Conservation (phyloP, 768 basidiomycete species). For the Xanthoconium stramineum region DNA sequence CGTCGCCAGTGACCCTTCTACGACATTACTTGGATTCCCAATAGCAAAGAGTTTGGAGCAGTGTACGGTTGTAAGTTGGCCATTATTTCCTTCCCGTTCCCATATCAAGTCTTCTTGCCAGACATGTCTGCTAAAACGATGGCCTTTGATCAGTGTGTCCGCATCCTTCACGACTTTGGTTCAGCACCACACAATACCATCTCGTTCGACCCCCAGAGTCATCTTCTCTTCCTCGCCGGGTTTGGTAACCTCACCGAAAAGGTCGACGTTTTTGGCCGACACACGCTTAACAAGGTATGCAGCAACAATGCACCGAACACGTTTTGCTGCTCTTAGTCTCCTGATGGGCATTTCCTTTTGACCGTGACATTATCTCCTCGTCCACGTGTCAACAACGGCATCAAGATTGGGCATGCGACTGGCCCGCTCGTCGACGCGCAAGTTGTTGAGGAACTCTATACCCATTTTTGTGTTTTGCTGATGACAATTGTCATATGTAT, state of each 20-base stretch:
- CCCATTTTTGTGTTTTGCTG: too few relatives aligned
- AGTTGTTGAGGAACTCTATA: constrained; percentile 83
- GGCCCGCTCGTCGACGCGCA: constrained; percentile 85
- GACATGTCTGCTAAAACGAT: constrained; percentile 95
- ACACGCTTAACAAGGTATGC: constrained; percentile 74
- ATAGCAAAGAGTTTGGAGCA: constrained; percentile 94
- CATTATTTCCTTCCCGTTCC: neutral
- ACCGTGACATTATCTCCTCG: constrained; percentile 96
- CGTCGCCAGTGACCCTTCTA: constrained; percentile 90
- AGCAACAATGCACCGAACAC: constrained; percentile 89
- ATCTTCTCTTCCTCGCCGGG: constrained; percentile 84
- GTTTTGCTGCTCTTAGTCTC: constrained; percentile 92
- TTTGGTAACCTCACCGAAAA: constrained; percentile 97
- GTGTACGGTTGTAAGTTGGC: constrained; percentile 86
- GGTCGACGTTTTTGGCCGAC: constrained; percentile 88
- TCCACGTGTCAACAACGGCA: constrained; percentile 93
- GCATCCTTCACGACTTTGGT: constrained; percentile 87
- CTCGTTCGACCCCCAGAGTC: constrained; percentile 91
- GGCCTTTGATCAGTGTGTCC: constrained; percentile 89
- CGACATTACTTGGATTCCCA: constrained; percentile 94
- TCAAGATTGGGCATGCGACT: constrained; percentile 93
- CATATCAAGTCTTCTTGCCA: constrained; percentile 28
- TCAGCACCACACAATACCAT: constrained; percentile 88
- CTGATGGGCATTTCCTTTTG: constrained; percentile 87
- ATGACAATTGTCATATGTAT: too few relatives aligned